Percentiles rank a stretch among this genome's conserved stretches.
Evolutionary conservation across 805 yeast genomes (phyloP).

Genomic region (Kuraishia borneana): DNA sequence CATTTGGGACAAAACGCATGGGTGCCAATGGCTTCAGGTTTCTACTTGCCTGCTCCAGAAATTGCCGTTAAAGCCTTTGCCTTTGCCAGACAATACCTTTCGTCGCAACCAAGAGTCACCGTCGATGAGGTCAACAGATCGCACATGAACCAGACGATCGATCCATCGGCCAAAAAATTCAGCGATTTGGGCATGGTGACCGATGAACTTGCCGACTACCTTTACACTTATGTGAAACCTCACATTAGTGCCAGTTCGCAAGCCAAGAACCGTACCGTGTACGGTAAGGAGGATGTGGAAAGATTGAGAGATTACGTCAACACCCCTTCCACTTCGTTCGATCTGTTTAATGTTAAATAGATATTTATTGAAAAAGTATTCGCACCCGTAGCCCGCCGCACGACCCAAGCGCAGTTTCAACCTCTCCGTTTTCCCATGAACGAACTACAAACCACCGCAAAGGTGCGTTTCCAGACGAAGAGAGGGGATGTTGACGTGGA

Average conservation of each 20-base stretch:
- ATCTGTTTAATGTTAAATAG: constrained; percentile 15
- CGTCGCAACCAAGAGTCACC: constrained; percentile 31
- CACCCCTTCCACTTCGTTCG: constrained; percentile 20
- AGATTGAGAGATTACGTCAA: constrained; percentile 24
- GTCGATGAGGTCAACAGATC: constrained; percentile 71
- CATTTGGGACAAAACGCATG: constrained; percentile 23
- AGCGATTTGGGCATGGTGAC: constrained; percentile 61
- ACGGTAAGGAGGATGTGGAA: constrained; percentile 21
- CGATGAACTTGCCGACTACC: constrained; percentile 36
- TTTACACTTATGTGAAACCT: constrained; percentile 30
- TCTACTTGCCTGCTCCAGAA: constrained; percentile 28
- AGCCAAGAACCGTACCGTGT: constrained; percentile 23
- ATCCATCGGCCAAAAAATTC: constrained; percentile 50
- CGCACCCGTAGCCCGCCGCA: too few relatives aligned
- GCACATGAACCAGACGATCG: constrained; percentile 53
- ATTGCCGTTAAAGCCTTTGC: constrained; percentile 33
- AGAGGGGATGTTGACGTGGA: constrained; percentile 52
- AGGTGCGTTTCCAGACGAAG: constrained; percentile 41
- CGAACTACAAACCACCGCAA: constrained; percentile 51
- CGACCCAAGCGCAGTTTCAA: neutral
- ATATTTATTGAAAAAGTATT: too few relatives aligned
- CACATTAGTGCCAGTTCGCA: constrained; percentile 23
- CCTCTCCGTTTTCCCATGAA: neutral
- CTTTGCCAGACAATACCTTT: constrained; percentile 26
- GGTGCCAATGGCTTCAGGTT: constrained; percentile 25